Evolutionary conservation across 2,329 filamentous ascomycete species (phyloP).

Genomic region (Thyridium curvatum): DNA sequence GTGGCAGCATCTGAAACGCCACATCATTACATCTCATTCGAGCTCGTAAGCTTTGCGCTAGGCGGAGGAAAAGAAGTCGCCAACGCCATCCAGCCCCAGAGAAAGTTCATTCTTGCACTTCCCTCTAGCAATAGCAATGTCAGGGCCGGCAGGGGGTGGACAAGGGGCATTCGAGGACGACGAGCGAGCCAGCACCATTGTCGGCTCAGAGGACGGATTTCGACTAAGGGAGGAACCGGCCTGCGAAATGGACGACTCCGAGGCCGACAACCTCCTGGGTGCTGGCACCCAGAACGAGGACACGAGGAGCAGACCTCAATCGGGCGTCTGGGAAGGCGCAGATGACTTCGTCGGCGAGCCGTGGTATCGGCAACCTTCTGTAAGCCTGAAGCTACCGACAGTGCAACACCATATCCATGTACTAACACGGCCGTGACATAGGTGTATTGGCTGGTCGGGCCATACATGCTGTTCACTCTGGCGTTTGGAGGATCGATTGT

Average conservation of each 20-base stretch:
- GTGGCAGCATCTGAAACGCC: no score
- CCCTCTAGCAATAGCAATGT: no score
- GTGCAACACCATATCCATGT: no score
- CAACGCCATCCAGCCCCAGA: no score
- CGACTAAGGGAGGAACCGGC: background rate
- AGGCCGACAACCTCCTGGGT: slow-evolving; percentile 30
- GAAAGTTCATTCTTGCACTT: no score
- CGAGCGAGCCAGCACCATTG: slow-evolving; percentile 5
- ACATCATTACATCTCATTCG: no score
- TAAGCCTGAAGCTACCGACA: slow-evolving; percentile 33
- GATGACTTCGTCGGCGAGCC: slow-evolving; percentile 50
- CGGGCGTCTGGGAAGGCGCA: slow-evolving; percentile 33
- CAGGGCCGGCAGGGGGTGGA: no score
- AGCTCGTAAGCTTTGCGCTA: no score
- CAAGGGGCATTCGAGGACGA: no score
- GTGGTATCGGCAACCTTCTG: slow-evolving; percentile 53
- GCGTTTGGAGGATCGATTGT: slow-evolving; percentile 83
- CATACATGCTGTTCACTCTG: slow-evolving; percentile 75
- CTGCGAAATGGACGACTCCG: slow-evolving; percentile 14
- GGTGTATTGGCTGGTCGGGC: slow-evolving; percentile 78
- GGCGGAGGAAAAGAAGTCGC: no score
- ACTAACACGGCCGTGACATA: slow-evolving; percentile 29
- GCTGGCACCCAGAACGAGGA: slow-evolving; percentile 11
- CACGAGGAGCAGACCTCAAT: slow-evolving; percentile 1
- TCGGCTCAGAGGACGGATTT: slow-evolving; percentile 1